Conservation (phyloP, 441 rosid genomes). For the Croton setiger region DNA sequence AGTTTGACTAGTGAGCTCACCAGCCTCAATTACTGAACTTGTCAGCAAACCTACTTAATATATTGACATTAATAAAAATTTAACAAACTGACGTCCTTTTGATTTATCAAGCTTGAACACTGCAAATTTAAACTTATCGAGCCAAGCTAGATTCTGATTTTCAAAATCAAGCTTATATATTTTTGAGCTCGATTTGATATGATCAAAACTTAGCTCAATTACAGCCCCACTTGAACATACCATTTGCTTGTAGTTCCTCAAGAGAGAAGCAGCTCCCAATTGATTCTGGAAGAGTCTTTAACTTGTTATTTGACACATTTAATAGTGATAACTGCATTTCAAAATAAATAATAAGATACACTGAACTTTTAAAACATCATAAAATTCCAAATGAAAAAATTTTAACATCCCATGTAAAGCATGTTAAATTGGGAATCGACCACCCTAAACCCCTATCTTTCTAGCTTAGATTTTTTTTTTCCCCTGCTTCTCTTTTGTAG, state of each 20-base stretch:
- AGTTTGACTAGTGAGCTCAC: too few relatives aligned
- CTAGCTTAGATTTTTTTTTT: neutral
- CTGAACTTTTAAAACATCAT: conserved; percentile 2
- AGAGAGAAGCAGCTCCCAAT: conserved; percentile 91
- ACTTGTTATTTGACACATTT: conserved; percentile 81
- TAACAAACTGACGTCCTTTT: too few relatives aligned
- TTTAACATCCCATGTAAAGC: neutral
- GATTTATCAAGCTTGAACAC: too few relatives aligned
- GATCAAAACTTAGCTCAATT: too few relatives aligned
- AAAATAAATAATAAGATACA: conserved; percentile 7
- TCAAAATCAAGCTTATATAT: too few relatives aligned
- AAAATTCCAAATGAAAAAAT: neutral
- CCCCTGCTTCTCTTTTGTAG: neutral
- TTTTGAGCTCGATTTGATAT: too few relatives aligned
- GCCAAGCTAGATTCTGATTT: too few relatives aligned
- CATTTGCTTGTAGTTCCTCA: conserved; percentile 89
- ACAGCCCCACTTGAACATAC: too few relatives aligned
- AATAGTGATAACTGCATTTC: conserved; percentile 69
- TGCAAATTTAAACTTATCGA: too few relatives aligned
- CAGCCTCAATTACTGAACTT: too few relatives aligned
- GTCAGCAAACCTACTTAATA: too few relatives aligned
- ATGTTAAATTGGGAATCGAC: conserved; percentile 1
- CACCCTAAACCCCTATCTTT: neutral
- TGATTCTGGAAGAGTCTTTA: conserved; percentile 88
- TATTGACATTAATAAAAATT: too few relatives aligned